Evolutionary conservation across 371 early-diverging fungal species (phyloP), one percentile per base, ranked within the genome.

Genomic region (Lichtheimia hyalospora): DNA sequence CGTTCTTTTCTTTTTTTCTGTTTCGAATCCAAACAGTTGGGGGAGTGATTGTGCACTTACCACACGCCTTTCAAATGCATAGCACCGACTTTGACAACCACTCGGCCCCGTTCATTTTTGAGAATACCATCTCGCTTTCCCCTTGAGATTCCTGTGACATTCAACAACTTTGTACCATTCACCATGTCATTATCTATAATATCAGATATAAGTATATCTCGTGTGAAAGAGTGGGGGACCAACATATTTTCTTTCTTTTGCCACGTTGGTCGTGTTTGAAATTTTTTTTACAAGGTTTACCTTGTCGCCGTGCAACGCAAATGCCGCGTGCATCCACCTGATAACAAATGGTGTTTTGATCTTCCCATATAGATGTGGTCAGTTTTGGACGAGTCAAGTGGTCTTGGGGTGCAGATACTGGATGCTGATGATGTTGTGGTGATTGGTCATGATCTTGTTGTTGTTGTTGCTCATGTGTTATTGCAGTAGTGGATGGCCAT

Each of bases 11-110:
- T 60, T 86, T 85, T 55, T 90, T 86, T 65, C 40, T 54, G 10
- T 41, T 12, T 40, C 20, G 27, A 40, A 16, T n/a, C 3, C 34
- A 54, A 54, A 40, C 10, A 34, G 34, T 34, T 34, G 34, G 34
- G 34, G 34, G 34, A 34, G 3, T 25, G 25, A 25, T 25, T 25
- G 34, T 34, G 34, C 34, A 64, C 74, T 73, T 75, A 83, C 93
- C 93, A 93, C 44, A 93, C 93, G 13, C 93, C 93, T 65, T 93
- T 93, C 25, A 93, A 75, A 61, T 89, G 89, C 92, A 93, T 92
- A 2, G 92, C 87, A 14, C 93, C 93, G 1, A 89, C 89, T 67
- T 93, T 93, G 57, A 93, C 89, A 4, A 93, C 93, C 13, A 85
- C 84, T 54, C 93, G 81, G n/a, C 89, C 92, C 63, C 87, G 86